A percentile compares a stretch with the other conserved stretches of the same genome.
Conservation (phyloP, 805 yeast genomes). For the Metschnikowia similis region DNA sequence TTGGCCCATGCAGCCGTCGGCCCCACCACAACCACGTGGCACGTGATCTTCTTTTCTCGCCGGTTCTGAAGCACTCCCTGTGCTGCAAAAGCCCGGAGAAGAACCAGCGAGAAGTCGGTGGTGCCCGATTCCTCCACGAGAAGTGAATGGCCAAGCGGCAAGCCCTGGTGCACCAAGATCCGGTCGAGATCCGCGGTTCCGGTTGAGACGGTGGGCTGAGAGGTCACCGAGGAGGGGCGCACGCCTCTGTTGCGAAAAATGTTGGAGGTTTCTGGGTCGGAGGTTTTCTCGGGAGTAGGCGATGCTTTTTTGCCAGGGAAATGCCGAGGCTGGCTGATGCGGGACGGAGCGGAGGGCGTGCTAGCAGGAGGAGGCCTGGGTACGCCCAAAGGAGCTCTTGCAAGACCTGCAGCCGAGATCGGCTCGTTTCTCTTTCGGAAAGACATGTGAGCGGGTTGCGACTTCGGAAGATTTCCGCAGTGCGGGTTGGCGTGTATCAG, state of each 20-base stretch:
- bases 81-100: slow-evolving; percentile 65
- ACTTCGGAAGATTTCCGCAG: too few species aligned
- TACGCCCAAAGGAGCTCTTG: neutral
- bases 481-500: too few species aligned
- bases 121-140: slow-evolving; percentile 80
- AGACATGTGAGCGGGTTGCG: slow-evolving; percentile 37
- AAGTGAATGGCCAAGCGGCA: slow-evolving; percentile 72
- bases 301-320: neutral
- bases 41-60: slow-evolving; percentile 34
- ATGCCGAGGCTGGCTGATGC: slow-evolving; percentile 1
- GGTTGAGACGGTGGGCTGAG: slow-evolving; percentile 74
- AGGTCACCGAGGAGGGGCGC: slow-evolving; percentile 71
- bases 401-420: slow-evolving; percentile 16
- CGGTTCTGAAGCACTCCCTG: slow-evolving; percentile 73
- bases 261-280: neutral
- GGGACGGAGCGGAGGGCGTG: neutral
- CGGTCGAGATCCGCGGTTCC: slow-evolving; percentile 76
- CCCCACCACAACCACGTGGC: slow-evolving; percentile 66
- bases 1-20: slow-evolving; percentile 54
- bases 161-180: slow-evolving; percentile 73
- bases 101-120: slow-evolving; percentile 77
- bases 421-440: slow-evolving; percentile 58
- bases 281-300: neutral
- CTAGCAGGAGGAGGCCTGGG: slow-evolving; percentile 4
- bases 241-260: slow-evolving; percentile 22